phyloP scores from a whole-genome alignment of 768 basidiomycete genomes.

The Dioszegia crocea region DNA sequence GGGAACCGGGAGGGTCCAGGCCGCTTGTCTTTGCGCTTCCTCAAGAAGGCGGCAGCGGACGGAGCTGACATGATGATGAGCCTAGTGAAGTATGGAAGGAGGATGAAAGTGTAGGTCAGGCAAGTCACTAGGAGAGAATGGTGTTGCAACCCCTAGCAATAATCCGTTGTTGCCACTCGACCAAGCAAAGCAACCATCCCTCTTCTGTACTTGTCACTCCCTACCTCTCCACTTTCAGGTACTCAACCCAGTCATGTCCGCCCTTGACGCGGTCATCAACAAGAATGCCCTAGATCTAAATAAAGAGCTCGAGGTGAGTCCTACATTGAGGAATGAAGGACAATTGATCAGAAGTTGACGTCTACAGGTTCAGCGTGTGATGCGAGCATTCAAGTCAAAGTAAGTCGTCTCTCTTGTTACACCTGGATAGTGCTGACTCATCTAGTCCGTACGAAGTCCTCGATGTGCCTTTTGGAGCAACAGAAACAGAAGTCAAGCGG shows the following conservation, averaged over 20 bases:
- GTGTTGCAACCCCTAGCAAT: neutral
- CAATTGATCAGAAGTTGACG: conserved; percentile 4
- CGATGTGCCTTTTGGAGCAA: conserved; percentile 59
- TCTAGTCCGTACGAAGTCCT: conserved; percentile 88
- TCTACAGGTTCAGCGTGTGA: conserved; percentile 65
- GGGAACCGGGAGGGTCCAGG: conserved; percentile 11
- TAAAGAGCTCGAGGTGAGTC: conserved; percentile 40
- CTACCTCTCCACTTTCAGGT: neutral
- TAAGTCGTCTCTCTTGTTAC: conserved; percentile 50
- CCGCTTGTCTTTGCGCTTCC: conserved; percentile 38
- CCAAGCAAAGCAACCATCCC: too few species aligned
- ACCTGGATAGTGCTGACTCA: neutral
- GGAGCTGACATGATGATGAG: conserved; percentile 1
- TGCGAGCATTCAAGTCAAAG: conserved; percentile 96
- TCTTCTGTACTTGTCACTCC: neutral
- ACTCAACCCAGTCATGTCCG: conserved; percentile 14
- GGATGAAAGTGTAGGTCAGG: neutral
- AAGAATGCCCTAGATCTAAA: conserved; percentile 33
- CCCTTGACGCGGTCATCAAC: conserved; percentile 27
- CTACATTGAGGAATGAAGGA: neutral
- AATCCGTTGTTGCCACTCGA: too few species aligned
- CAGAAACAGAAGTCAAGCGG: conserved; percentile 81
- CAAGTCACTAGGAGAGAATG: too few species aligned
- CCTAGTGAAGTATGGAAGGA: neutral
- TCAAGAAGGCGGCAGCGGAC: conserved; percentile 35